Base-by-base conservation (phyloP, 2,329 filamentous ascomycete genomes). In the Epichloe typhina region DNA sequence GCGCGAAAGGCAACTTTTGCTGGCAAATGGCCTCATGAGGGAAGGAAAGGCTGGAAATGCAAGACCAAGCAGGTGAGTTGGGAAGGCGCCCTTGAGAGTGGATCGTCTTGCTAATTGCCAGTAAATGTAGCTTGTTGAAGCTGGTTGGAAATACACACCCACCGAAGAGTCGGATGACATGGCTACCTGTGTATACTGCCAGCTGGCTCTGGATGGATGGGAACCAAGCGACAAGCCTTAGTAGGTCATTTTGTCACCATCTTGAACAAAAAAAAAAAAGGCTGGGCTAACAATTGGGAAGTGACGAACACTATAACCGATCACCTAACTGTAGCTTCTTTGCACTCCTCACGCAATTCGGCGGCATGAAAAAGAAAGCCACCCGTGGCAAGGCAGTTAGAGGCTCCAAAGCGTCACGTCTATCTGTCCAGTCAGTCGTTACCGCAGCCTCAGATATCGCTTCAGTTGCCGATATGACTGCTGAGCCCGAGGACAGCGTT, bases 111-210 rank as follows among this genome's bases (percentile, higher is more conserved):
- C 52, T 55, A 47, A 57, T 45, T 43, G 19, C 9, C 13, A 23
- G 12, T 13, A 11, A 39, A 8, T n/a, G 7, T 59, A 93, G 82
- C 83, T 97, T 71, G 88, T 88, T 36, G 87, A 91, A 57, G 87
- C 88, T 31, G 93, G 93, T 11, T 98, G 91, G 90, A 89, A 86
- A 63, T 96, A 90, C 68, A 94, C 89, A 23, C 90, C 93, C 0
- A 87, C 81, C 5, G 70, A 79, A 42, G 88, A 91, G 42, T 88
- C 83, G 12, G 84, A 93, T 56, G 93, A 98, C 65, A 87, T 91
- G 70, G 87, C 88, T 9, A 93, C 86, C 11, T 98, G 93, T 64
- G 77, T 86, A 31, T 96, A 97, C 68, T 98, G 93, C 70, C 81
- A 86, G 52, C 70, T 97, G 15, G 88, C 85, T 11, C 76, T 98